phyloP scores from a whole-genome alignment of 1,284 basidiomycete species.

The Hemileia vastatrix region DNA sequence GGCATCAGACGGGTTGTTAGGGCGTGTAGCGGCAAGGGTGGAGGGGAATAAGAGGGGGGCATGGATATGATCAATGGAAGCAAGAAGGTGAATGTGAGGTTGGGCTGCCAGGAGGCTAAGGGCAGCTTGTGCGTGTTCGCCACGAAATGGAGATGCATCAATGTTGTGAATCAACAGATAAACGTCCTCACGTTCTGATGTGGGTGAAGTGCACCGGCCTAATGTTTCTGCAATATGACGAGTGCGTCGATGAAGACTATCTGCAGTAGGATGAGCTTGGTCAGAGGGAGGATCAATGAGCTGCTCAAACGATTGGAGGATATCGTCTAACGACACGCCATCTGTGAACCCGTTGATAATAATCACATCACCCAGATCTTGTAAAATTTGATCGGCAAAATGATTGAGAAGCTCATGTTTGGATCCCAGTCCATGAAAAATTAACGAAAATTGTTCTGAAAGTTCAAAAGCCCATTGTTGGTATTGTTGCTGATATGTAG shows the following conservation, averaged over 20 bases:
- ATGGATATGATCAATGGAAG: conserved; percentile 74
- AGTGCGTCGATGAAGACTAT: conserved; percentile 29
- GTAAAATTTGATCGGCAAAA: conserved; percentile 56
- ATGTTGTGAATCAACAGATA: conserved; percentile 79
- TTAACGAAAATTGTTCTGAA: conserved; percentile 67
- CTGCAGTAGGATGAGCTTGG: conserved; percentile 7
- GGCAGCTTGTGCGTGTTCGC: conserved; percentile 54
- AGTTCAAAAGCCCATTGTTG: conserved; percentile 61
- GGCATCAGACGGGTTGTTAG: too few relatives aligned
- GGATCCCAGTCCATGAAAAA: conserved; percentile 77
- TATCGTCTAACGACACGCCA: conserved; percentile 58
- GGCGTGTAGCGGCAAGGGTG: conserved; percentile 35
- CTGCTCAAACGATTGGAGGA: conserved; percentile 58
- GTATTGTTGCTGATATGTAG: conserved; percentile 49
- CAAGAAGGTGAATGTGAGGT: conserved; percentile 62
- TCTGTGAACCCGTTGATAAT: conserved; percentile 72
- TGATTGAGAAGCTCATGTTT: conserved; percentile 65
- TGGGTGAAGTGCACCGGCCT: not conserved
- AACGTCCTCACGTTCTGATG: conserved; percentile 46
- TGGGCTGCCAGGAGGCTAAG: conserved; percentile 61
- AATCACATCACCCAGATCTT: conserved; percentile 59
- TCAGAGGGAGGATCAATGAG: not conserved
- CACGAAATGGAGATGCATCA: conserved; percentile 62
- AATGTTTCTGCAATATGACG: conserved; percentile 24
- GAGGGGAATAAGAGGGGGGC: conserved; percentile 61